These are phyloP conservation scores for Pilasporangium apinafurcum DNA, from an alignment of 352 stramenopile genomes.

Conservation along the genomic window DNA sequence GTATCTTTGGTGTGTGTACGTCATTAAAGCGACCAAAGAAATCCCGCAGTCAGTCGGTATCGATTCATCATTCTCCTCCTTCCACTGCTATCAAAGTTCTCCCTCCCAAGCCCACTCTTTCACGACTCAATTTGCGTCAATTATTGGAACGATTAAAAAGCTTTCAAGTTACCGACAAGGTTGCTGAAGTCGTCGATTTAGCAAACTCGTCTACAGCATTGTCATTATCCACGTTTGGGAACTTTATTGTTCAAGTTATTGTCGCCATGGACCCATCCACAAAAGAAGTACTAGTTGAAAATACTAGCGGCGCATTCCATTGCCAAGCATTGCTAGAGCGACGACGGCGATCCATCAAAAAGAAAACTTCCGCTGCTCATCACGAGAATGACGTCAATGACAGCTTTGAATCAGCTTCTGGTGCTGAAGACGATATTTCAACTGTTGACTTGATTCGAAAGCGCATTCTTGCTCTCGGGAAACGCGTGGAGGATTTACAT, in stretches of 20 bases:
- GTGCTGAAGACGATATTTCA: constrained; percentile 8
- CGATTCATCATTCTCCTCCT: constrained; percentile 6
- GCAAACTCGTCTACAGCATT: neutral
- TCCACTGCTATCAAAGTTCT: constrained; percentile 49
- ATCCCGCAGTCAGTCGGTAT: constrained; percentile 9
- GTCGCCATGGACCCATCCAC: constrained; percentile 28
- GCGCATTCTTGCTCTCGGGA: constrained; percentile 50
- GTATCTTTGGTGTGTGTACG: constrained; percentile 26
- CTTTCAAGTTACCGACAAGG: constrained; percentile 22
- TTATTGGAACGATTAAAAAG: constrained; percentile 29
- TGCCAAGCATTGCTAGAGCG: constrained; percentile 45
- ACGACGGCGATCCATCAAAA: constrained; percentile 3
- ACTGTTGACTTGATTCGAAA: constrained; percentile 44
- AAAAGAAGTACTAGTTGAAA: constrained; percentile 31
- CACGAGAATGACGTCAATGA: constrained; percentile 4
- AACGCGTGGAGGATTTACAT: constrained; percentile 61
- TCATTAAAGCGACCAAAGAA: constrained; percentile 26
- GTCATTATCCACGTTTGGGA: constrained; percentile 17
- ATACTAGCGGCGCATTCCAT: constrained; percentile 36
- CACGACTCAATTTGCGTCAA: constrained; percentile 16
- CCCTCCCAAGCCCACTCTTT: constrained; percentile 14
- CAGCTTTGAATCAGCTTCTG: neutral
- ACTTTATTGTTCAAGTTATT: constrained; percentile 33
- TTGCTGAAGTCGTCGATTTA: constrained; percentile 19
- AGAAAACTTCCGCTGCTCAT: constrained; percentile 7